A percentile compares a stretch with the other conserved stretches of the same genome.
These are phyloP conservation scores for Coniochaeta prunicola DNA, from an alignment of 2,329 filamentous ascomycete genomes.

Conservation along the genomic window DNA sequence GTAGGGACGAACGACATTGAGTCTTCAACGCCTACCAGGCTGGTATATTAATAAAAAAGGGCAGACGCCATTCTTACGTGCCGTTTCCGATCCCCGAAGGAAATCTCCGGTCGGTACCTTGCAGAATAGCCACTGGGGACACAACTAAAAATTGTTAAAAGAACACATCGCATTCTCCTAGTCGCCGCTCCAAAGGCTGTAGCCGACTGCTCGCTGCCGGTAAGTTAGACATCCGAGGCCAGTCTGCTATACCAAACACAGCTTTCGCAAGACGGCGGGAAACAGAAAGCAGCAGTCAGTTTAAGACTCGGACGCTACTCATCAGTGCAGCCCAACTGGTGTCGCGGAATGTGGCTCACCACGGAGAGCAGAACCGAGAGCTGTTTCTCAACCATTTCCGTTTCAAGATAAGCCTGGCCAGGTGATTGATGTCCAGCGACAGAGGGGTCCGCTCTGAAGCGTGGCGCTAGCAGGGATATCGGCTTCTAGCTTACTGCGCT, in stretches of 20 bases:
- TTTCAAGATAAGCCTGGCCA: neutral
- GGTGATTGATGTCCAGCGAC: neutral
- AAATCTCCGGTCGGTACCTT: slow-evolving; percentile 1
- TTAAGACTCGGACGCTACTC: neutral
- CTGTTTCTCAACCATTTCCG: neutral
- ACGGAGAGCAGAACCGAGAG: neutral
- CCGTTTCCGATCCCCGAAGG: neutral
- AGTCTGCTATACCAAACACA: neutral
- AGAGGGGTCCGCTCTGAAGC: neutral
- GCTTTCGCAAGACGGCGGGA: neutral
- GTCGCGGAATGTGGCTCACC: too few species aligned
- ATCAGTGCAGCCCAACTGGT: neutral
- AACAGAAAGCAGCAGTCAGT: neutral
- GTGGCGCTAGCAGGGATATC: neutral
- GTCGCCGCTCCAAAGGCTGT: neutral
- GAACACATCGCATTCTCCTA: neutral
- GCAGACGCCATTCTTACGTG: neutral
- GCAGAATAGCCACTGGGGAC: neutral
- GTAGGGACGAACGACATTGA: neutral
- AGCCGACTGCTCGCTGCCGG: neutral
- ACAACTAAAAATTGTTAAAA: neutral
- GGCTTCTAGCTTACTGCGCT: neutral
- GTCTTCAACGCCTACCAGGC: neutral
- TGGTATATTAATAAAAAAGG: neutral
- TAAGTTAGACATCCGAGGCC: neutral